Conservation (phyloP, 2,329 filamentous ascomycete genomes). For the Alternaria consortialis region DNA sequence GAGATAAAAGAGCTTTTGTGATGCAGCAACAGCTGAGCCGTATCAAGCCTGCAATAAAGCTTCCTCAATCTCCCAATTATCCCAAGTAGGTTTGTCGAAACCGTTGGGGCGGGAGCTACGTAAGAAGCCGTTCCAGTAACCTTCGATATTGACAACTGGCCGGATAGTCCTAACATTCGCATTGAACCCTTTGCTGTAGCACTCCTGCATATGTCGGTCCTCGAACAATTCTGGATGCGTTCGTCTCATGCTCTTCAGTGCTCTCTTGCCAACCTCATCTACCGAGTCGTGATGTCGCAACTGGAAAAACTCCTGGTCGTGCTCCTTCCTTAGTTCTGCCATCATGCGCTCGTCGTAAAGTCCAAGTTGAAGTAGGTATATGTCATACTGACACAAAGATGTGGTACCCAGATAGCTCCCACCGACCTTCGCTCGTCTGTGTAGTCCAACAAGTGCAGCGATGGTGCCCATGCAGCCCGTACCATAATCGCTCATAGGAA, state of each 20-base stretch:
- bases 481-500: conserved; percentile 69
- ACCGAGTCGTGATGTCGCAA: conserved; percentile 70
- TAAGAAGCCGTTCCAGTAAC: conserved; percentile 59
- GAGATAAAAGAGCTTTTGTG: background rate
- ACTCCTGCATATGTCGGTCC: conserved; percentile 58
- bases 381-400: conserved; percentile 73
- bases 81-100: conserved; percentile 60
- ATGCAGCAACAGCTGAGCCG: background rate
- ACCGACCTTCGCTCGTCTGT: conserved; percentile 68
- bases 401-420: conserved; percentile 73
- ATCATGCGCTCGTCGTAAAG: conserved; percentile 65
- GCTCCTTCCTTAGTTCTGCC: conserved; percentile 59
- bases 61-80: conserved; percentile 54
- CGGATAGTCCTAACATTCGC: conserved; percentile 59
- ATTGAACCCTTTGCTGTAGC: conserved; percentile 56
- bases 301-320: conserved; percentile 64
- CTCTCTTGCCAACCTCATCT: conserved; percentile 69
- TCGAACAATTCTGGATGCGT: conserved; percentile 65
- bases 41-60: conserved; percentile 45
- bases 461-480: conserved; percentile 77
- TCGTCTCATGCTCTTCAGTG: conserved; percentile 63
- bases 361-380: conserved; percentile 69
- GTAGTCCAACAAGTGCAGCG: conserved; percentile 70
- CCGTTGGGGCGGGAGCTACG: conserved; percentile 63
- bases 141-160: conserved; percentile 58